Percentiles rank a stretch among this genome's conserved stretches.
These are phyloP conservation scores for Aspergillus sp. DNA, from an alignment of 2,329 filamentous ascomycete species.

Conservation along the genomic window DNA sequence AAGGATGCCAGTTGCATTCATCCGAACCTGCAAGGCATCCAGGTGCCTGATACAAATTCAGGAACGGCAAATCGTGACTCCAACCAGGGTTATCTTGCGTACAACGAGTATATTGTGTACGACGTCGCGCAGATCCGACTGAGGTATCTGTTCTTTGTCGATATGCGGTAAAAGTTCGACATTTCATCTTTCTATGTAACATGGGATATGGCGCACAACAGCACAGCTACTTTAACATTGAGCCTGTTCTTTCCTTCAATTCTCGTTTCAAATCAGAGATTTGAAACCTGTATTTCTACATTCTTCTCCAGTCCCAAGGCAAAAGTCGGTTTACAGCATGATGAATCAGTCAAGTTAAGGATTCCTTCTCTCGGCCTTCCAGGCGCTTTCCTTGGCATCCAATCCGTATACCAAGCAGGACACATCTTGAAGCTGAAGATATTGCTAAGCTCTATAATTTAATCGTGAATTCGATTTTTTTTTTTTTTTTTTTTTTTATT, in stretches of 20 bases:
- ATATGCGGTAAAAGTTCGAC: constrained; percentile 29
- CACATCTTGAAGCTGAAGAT: no score
- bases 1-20: constrained; percentile 72
- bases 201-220: not conserved
- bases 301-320: not conserved
- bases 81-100: constrained; percentile 18
- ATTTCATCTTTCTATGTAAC: not conserved
- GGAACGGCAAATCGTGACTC: not conserved
- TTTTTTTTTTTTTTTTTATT: not conserved
- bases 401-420: no score
- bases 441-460: no score
- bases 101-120: constrained; percentile 53
- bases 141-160: constrained; percentile 45
- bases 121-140: constrained; percentile 50
- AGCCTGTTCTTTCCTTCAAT: not conserved
- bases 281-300: not conserved
- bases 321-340: not conserved
- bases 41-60: constrained; percentile 52
- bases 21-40: constrained; percentile 63
- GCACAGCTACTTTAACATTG: not conserved
- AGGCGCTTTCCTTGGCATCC: no score
- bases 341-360: not conserved
- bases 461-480: not conserved
- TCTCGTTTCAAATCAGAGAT: not conserved
- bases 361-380: not conserved